phyloP scores from a whole-genome alignment of 1,284 basidiomycete genomes.

The Inonotus obliquus region DNA sequence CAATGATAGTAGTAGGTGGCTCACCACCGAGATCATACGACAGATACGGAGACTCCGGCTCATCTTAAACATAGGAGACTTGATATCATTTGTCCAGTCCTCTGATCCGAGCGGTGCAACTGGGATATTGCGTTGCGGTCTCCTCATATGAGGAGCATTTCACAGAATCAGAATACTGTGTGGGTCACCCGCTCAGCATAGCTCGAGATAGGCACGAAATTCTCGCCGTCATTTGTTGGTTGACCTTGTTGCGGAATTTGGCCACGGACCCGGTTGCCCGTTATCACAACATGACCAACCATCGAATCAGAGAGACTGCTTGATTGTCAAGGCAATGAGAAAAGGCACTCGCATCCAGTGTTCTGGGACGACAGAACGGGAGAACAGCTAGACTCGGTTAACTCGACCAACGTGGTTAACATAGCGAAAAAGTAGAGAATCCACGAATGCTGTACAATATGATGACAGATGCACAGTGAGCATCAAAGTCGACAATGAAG shows the following conservation, averaged over 20 bases:
- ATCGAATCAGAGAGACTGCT: not conserved
- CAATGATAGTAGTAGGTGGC: not conserved
- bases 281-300: not conserved
- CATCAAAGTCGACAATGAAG: not conserved
- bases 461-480: not conserved
- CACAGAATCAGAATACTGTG: not conserved
- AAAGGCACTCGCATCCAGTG: not conserved
- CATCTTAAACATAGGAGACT: not conserved
- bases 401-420: not conserved
- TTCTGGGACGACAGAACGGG: not conserved
- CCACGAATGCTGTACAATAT: not conserved
- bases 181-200: not conserved
- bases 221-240: slow-evolving; percentile 4
- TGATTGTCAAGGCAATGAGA: slow-evolving; percentile 9
- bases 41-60: not conserved
- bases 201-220: not conserved
- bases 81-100: not conserved
- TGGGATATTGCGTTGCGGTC: not conserved
- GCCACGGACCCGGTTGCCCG: not conserved
- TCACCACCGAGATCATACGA: not conserved
- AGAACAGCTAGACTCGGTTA: not conserved
- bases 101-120: not conserved
- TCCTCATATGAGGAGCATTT: not conserved
- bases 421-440: not conserved
- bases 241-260: not conserved